Evolutionary conservation across 495 filamentous ascomycete genomes (phyloP).

Genomic region (Aspergillus campestris): DNA sequence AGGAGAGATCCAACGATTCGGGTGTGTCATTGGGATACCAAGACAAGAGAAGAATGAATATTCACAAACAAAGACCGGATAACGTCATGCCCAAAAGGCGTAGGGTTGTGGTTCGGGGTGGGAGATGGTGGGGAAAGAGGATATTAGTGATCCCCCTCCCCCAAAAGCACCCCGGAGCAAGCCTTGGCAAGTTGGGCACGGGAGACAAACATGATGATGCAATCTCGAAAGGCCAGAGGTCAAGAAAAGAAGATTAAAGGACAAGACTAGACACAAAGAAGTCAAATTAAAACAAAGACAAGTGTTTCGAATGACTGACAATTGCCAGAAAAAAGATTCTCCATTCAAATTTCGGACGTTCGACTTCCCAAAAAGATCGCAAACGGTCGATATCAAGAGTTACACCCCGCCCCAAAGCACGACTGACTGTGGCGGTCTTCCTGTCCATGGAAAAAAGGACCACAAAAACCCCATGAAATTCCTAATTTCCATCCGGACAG

Average conservation of each 20-base stretch:
- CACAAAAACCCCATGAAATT: too few relatives aligned
- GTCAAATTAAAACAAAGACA: neutral
- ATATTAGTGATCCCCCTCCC: neutral
- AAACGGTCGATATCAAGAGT: slow-evolving; percentile 1
- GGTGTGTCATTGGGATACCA: slow-evolving; percentile 13
- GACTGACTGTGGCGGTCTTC: too few relatives aligned
- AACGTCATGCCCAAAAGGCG: neutral
- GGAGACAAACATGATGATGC: neutral
- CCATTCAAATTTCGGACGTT: slow-evolving; percentile 2
- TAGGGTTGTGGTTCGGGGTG: neutral
- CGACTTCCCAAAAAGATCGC: neutral
- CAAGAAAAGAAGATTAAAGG: neutral
- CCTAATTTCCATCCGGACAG: too few relatives aligned
- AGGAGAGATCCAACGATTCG: slow-evolving; percentile 8
- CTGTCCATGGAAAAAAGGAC: too few relatives aligned
- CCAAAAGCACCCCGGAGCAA: neutral
- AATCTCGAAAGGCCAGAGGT: neutral
- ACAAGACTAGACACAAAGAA: neutral
- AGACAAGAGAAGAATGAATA: slow-evolving; percentile 24
- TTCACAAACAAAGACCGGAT: slow-evolving; percentile 30
- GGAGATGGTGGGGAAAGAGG: neutral
- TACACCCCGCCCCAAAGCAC: neutral
- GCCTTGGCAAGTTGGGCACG: neutral
- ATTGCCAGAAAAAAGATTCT: slow-evolving; percentile 6
- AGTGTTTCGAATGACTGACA: neutral